phyloP scores from a whole-genome alignment of 2,329 filamentous ascomycete species.

The Xylaria sp. region DNA sequence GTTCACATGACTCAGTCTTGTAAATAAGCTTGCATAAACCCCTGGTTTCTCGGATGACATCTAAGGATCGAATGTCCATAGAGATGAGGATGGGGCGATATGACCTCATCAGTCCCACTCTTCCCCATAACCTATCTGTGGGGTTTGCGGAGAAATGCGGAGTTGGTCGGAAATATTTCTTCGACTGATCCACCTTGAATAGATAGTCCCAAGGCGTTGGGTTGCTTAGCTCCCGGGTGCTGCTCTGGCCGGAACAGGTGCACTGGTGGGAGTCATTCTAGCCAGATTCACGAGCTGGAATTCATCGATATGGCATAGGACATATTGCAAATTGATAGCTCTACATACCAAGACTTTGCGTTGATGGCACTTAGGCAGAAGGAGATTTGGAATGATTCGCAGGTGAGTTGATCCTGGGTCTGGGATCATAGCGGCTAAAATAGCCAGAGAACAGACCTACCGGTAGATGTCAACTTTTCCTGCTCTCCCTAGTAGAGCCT shows the following conservation, averaged over 20 bases:
- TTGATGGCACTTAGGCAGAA: neutral
- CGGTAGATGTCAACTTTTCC: neutral
- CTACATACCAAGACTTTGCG: neutral
- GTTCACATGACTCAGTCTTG: no score
- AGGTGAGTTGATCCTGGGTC: neutral
- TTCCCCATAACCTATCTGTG: neutral
- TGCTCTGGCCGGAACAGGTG: neutral
- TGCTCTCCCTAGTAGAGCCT: neutral
- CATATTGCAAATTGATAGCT: neutral
- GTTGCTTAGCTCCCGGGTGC: neutral
- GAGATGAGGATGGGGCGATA: no score
- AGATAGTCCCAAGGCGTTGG: no score
- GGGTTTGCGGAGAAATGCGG: conserved; percentile 3
- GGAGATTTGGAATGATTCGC: neutral
- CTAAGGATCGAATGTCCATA: no score
- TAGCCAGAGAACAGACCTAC: neutral
- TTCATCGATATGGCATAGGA: neutral
- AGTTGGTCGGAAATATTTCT: neutral
- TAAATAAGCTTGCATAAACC: no score
- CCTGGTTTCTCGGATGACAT: no score
- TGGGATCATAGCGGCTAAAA: neutral
- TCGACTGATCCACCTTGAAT: neutral
- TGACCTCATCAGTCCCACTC: no score
- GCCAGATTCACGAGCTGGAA: neutral
- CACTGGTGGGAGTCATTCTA: neutral